A percentile compares a stretch with the other conserved stretches of the same genome.
These are phyloP conservation scores for Hemileccinum impolitum DNA, from an alignment of 768 basidiomycete species.

Conservation along the genomic window DNA sequence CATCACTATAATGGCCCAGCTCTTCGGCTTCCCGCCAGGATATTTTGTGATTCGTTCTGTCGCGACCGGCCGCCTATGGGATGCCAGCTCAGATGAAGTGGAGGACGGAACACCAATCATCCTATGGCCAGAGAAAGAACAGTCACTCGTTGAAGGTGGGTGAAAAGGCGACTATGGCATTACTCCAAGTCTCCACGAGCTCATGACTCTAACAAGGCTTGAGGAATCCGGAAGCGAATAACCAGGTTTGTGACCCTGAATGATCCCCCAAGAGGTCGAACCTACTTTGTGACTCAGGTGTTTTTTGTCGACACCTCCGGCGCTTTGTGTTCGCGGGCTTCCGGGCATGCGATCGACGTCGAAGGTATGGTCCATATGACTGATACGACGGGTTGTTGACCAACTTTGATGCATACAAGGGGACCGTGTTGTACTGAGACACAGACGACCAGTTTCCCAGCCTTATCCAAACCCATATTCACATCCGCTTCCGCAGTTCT, in stretches of 20 bases:
- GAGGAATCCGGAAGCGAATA: conserved; percentile 64
- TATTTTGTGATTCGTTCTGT: conserved; percentile 40
- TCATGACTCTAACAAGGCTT: conserved; percentile 44
- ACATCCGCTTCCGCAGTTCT: conserved; percentile 72
- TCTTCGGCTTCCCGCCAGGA: conserved; percentile 36
- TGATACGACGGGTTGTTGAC: conserved; percentile 4
- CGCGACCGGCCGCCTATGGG: conserved; percentile 35
- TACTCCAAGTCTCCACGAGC: conserved; percentile 1
- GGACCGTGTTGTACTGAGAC: conserved; percentile 67
- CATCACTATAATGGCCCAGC: conserved; percentile 17
- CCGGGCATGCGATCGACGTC: conserved; percentile 81
- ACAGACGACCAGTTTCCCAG: conserved; percentile 68
- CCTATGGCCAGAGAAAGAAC: conserved; percentile 72
- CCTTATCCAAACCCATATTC: conserved; percentile 79
- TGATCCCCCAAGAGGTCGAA: neutral
- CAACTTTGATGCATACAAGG: conserved; percentile 35
- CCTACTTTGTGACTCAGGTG: conserved; percentile 44
- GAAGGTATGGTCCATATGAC: conserved; percentile 46
- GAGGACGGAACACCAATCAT: conserved; percentile 46
- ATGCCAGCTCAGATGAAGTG: conserved; percentile 31
- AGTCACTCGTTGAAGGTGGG: conserved; percentile 74
- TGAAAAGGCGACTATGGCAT: neutral
- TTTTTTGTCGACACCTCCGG: conserved; percentile 82
- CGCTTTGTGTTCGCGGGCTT: conserved; percentile 69
- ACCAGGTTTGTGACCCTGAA: conserved; percentile 50